A percentile compares a stretch with the other conserved stretches of the same genome.
These are phyloP conservation scores for Xylariales sp. DNA, from an alignment of 2,329 filamentous ascomycete species.

Conservation along the genomic window DNA sequence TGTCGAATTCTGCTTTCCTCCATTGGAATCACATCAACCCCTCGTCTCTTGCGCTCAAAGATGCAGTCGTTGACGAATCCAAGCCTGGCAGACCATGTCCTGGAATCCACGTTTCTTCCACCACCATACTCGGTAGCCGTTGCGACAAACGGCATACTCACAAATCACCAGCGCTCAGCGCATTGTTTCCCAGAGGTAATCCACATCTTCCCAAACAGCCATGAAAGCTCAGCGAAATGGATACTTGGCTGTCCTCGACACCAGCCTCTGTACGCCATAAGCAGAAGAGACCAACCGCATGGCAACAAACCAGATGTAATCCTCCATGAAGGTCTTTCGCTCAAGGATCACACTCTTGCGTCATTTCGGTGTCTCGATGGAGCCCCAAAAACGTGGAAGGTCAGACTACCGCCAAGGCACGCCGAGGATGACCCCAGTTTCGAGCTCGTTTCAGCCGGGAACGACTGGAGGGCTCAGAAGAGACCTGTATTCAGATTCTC, in stretches of 20 bases:
- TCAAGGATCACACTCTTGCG: slow-evolving; percentile 1
- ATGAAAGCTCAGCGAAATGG: background rate
- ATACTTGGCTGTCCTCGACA: background rate
- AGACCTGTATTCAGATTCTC: slow-evolving; percentile 2
- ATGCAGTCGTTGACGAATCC: too few relatives aligned
- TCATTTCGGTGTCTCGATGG: slow-evolving; percentile 1
- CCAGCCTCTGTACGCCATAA: slow-evolving; percentile 2
- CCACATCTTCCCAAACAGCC: slow-evolving; percentile 1
- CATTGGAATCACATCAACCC: too few relatives aligned
- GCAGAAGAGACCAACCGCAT: slow-evolving; percentile 2
- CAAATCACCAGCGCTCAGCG: too few relatives aligned
- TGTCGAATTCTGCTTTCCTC: too few relatives aligned
- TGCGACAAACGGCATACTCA: too few relatives aligned
- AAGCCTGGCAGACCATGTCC: too few relatives aligned
- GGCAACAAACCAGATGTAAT: slow-evolving; percentile 7
- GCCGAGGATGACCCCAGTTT: slow-evolving; percentile 1
- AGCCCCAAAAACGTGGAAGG: background rate
- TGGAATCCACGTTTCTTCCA: too few relatives aligned
- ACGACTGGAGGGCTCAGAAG: slow-evolving; percentile 4
- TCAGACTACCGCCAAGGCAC: slow-evolving; percentile 2
- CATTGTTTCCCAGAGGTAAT: slow-evolving; percentile 3
- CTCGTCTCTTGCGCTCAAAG: too few relatives aligned
- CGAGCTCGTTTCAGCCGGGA: slow-evolving; percentile 1
- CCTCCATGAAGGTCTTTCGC: slow-evolving; percentile 3
- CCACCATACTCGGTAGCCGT: too few relatives aligned